Evolutionary conservation across 306 rosid genomes (phyloP).

Genomic region (Citrullus amarus): DNA sequence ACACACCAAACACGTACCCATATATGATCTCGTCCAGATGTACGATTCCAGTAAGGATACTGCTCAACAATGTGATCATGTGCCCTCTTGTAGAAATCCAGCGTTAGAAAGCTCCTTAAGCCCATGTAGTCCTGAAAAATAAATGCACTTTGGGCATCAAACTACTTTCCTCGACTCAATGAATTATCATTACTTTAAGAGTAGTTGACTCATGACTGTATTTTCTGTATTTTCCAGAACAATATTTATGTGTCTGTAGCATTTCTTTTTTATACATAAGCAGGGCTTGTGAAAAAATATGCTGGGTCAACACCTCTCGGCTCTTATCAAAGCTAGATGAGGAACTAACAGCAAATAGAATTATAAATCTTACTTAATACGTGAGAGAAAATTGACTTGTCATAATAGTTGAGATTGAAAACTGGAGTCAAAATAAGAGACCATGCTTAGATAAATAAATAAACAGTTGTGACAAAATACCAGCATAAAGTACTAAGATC

Average conservation of each 20-base stretch:
- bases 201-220: not conserved
- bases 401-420: not conserved
- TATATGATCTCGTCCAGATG: constrained; percentile 89
- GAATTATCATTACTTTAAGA: not conserved
- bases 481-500: not conserved
- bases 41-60: constrained; percentile 75
- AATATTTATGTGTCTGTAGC: not conserved
- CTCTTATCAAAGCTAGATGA: not conserved
- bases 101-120: constrained; percentile 88
- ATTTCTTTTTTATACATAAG: not conserved
- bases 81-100: constrained; percentile 71
- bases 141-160: not conserved
- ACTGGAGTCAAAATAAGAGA: not conserved
- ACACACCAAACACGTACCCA: constrained; percentile 48
- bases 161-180: not conserved
- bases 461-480: not conserved
- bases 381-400: not conserved
- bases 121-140: constrained; percentile 60
- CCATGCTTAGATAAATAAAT: not conserved
- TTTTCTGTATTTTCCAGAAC: not conserved
- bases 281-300: not conserved
- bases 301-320: not conserved
- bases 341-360: not conserved
- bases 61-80: constrained; percentile 59
- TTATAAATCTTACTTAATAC: not conserved